phyloP scores from a whole-genome alignment of 1,284 basidiomycete genomes.

The Sphaerobolus stellatus region DNA sequence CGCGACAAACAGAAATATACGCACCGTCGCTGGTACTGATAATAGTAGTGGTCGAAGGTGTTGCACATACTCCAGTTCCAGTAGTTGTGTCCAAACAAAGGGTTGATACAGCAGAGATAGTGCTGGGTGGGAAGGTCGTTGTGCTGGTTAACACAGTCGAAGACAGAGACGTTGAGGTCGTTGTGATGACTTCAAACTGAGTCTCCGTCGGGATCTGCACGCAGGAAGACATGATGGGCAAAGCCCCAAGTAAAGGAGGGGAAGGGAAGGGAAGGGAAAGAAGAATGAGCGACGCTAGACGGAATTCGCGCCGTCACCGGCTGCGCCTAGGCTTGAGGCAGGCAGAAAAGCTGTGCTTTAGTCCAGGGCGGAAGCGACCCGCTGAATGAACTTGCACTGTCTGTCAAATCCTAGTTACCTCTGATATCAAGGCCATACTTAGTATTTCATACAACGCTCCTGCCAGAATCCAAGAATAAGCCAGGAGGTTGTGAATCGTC shows the following conservation, averaged over 20 bases:
- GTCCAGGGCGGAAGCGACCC: too few relatives aligned
- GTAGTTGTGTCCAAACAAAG: not conserved
- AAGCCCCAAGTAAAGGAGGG: not conserved
- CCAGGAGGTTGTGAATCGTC: too few relatives aligned
- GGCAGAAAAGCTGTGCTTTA: too few relatives aligned
- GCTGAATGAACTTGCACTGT: too few relatives aligned
- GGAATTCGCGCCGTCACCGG: too few relatives aligned
- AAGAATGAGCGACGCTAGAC: too few relatives aligned
- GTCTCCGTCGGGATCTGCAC: slow-evolving; percentile 4
- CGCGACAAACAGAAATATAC: not conserved
- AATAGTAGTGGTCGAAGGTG: not conserved
- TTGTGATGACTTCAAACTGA: slow-evolving; percentile 4
- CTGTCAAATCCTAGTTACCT: too few relatives aligned
- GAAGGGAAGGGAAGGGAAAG: not conserved
- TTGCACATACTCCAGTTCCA: not conserved
- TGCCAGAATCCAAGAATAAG: too few relatives aligned
- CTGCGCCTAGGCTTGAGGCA: too few relatives aligned
- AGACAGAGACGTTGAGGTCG: slow-evolving; percentile 2
- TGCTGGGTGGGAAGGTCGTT: not conserved
- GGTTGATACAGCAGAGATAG: not conserved
- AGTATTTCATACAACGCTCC: too few relatives aligned
- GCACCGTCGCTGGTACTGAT: not conserved
- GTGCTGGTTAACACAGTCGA: slow-evolving; percentile 1
- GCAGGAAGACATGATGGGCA: slow-evolving; percentile 6
- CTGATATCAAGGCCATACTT: too few relatives aligned